Conservation (phyloP, 164 flowering plant species). For the Piper betle region DNA sequence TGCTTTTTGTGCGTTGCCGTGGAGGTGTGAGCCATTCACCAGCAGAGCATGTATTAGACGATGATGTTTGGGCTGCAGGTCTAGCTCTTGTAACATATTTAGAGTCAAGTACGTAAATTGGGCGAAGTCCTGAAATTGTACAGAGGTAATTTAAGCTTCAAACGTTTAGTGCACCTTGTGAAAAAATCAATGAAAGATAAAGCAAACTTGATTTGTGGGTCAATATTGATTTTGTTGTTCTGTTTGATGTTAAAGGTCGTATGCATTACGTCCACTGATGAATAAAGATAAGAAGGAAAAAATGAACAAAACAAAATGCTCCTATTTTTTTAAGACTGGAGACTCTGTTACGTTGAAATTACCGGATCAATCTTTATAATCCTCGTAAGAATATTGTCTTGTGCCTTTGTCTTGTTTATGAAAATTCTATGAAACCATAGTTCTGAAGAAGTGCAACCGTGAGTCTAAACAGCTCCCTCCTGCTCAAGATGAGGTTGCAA, state of each 20-base stretch:
- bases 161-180: neutral
- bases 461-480: no score
- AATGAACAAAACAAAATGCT: no score
- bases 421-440: no score
- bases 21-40: slow-evolving; percentile 97
- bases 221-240: neutral
- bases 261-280: neutral
- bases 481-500: no score
- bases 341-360: no score
- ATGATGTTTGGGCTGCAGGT: slow-evolving; percentile 93
- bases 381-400: no score
- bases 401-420: no score
- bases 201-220: neutral
- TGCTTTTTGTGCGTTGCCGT: slow-evolving; percentile 94
- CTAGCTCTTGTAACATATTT: slow-evolving; percentile 64
- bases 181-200: no score
- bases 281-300: neutral
- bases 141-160: neutral
- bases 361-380: no score
- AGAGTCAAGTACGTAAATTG: slow-evolving; percentile 19
- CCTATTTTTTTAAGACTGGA: no score
- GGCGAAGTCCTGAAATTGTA: neutral
- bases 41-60: slow-evolving; percentile 71
- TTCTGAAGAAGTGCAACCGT: no score
- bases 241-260: neutral